Conservation (phyloP, 1,284 basidiomycete species). For the Cutaneotrichosporon sp. region DNA sequence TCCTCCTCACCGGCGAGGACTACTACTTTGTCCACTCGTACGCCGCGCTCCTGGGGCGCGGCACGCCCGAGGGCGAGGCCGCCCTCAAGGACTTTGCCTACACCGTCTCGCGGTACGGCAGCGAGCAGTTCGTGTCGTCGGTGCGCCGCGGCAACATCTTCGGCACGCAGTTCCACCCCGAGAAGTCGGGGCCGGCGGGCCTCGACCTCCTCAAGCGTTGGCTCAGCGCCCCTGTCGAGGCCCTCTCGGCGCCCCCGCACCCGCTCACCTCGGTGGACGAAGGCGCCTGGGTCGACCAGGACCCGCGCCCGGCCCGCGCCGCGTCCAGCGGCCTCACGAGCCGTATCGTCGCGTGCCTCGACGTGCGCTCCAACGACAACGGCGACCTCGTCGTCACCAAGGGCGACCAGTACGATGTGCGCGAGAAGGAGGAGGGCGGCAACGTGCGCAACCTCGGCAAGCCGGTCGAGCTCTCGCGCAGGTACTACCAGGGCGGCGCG, state of each 20-base stretch:
- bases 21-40: conserved; percentile 99
- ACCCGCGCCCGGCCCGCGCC: conserved; percentile 33
- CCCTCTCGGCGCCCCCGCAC: conserved; percentile 32
- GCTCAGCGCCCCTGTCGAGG: conserved; percentile 62
- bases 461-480: conserved; percentile 85
- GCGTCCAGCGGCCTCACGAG: conserved; percentile 73
- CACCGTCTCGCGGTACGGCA: conserved; percentile 88
- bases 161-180: conserved; percentile 96
- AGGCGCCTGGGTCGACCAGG: conserved; percentile 8
- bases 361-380: conserved; percentile 92
- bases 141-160: conserved; percentile 86
- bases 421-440: conserved; percentile 69
- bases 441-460: conserved; percentile 97
- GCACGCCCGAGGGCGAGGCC: conserved; percentile 53
- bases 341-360: conserved; percentile 96
- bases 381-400: conserved; percentile 99
- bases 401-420: conserved; percentile 98
- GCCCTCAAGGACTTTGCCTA: conserved; percentile 67
- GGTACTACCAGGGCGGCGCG: conserved; percentile 86
- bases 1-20: conserved; percentile 57
- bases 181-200: conserved; percentile 94
- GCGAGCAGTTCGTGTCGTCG: conserved; percentile 86
- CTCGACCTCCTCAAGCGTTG: conserved; percentile 78
- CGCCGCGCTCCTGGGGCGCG: conserved; percentile 62
- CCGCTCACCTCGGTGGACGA: conserved; percentile 12